Evolutionary conservation across 495 filamentous ascomycete species (phyloP), one percentile per base, ranked within the genome.

Genomic region (Pyrenula aspistea): DNA sequence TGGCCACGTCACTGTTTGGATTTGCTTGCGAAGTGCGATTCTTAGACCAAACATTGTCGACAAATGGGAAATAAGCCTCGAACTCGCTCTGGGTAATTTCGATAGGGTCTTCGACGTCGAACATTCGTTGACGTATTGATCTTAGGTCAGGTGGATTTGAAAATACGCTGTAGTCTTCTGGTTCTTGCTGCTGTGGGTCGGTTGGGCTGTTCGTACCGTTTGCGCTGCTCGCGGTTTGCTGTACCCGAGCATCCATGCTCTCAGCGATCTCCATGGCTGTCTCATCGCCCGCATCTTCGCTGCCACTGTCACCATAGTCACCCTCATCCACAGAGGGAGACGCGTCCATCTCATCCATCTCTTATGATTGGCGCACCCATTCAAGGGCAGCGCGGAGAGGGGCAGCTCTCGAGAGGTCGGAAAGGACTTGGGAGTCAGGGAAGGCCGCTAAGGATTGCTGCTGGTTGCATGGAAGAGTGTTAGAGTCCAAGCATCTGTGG

Each of bases 31-130:
- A 73, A 21, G 58, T 60, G 56, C 75, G 73, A 54, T 79, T 75
- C 52, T 77, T 74, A 2, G 77, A 73, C 75, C 74, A 79, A 15
- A 78, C 73, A 61, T 79, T 79, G 54, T 78, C 75, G 24, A 79
- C 73, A 52, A 77, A 79, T 2, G 75, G 76, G 75, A 75, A 79
- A 59, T 79, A 78, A 12, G 69, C 74, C 54, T 79, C 75, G 51
- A 78, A 77, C 36, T 79, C 76, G 21, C 72, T 67, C 36, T 73
- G 60, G 21, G 69, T 76, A 56, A 77, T 76, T 61, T 78, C 77
- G 51, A 80, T 78, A 12, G 73, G 72, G 42, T 79, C 75, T 36
- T 69, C 74, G 64, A 76, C 72, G 51, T 79, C 76, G 50, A 78
- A 78, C 53, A 79, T 60, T 1, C 75, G 69, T 53, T 69, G 66